Conservation (phyloP, 345 rosid species). For the Populus tremula region DNA sequence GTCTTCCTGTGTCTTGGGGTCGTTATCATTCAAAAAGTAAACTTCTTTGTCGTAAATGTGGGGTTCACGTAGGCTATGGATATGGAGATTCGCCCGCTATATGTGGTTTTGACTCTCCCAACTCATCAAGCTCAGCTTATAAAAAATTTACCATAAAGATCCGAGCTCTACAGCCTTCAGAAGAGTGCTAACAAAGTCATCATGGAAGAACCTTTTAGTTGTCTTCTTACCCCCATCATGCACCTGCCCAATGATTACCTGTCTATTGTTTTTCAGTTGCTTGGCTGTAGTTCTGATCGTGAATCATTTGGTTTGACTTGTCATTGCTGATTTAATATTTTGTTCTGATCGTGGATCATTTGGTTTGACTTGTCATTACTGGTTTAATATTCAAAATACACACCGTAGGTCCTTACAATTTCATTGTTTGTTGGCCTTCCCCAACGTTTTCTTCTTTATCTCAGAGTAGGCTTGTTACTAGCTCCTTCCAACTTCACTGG, state of each 20-base stretch:
- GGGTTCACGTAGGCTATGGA: constrained; percentile 59
- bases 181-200: constrained; percentile 35
- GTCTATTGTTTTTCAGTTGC: constrained; percentile 49
- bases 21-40: constrained; percentile 45
- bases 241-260: constrained; percentile 78
- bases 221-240: constrained; percentile 35
- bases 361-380: constrained; percentile 65
- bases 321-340: constrained; percentile 57
- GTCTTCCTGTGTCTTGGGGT: constrained; percentile 47
- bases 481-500: constrained; percentile 45
- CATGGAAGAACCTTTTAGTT: constrained; percentile 42
- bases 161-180: constrained; percentile 52
- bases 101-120: constrained; percentile 52
- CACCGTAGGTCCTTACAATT: constrained; percentile 52
- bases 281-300: constrained; percentile 43
- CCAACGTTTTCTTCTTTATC: constrained; percentile 32
- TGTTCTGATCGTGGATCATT: constrained; percentile 60
- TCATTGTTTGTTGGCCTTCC: constrained; percentile 43
- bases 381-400: constrained; percentile 62
- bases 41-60: constrained; percentile 65
- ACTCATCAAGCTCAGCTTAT: constrained; percentile 35
- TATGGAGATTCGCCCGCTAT: constrained; percentile 51
- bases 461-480: constrained; percentile 28
- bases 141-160: constrained; percentile 52
- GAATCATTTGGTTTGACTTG: constrained; percentile 81